phyloP scores from a whole-genome alignment of 2,329 filamentous ascomycete species.

The Botrytis aclada region DNA sequence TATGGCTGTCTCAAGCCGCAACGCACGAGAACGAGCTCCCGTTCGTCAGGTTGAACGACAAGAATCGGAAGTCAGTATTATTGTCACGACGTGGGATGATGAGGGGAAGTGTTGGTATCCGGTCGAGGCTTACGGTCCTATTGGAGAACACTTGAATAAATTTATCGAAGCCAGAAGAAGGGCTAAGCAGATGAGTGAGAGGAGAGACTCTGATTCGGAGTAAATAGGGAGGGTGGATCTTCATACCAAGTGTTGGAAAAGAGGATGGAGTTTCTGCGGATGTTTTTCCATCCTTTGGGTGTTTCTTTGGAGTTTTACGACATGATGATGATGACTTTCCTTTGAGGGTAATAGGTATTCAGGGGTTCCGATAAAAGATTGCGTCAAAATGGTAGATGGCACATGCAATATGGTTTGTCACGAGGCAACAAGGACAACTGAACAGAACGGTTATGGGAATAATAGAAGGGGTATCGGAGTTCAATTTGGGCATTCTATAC shows the following conservation, averaged over 20 bases:
- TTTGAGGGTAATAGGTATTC: neutral
- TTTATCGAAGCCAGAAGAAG: conserved; percentile 19
- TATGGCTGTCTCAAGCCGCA: neutral
- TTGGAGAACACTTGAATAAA: conserved; percentile 18
- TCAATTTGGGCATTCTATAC: neutral
- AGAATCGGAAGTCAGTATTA: conserved; percentile 21
- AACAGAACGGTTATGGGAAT: neutral
- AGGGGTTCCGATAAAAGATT: neutral
- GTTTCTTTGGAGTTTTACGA: conserved; percentile 2
- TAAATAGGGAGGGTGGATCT: neutral
- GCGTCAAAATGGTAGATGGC: conserved; percentile 14
- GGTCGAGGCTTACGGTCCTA: conserved; percentile 20
- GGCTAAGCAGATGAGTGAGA: conserved; percentile 13
- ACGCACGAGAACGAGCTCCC: conserved; percentile 14
- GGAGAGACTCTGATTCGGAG: conserved; percentile 1
- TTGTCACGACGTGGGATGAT: conserved; percentile 22
- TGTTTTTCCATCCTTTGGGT: neutral
- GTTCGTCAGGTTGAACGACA: conserved; percentile 15
- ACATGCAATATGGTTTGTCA: conserved; percentile 3
- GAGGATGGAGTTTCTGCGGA: conserved; percentile 12
- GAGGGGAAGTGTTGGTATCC: conserved; percentile 21
- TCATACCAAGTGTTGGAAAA: conserved; percentile 18
- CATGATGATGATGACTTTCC: conserved; percentile 7
- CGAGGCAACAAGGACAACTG: conserved; percentile 12
- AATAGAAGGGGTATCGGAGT: conserved; percentile 11